Conservation (phyloP, 163 green algal species). For the Chlamydomonas reinhardtii region DNA sequence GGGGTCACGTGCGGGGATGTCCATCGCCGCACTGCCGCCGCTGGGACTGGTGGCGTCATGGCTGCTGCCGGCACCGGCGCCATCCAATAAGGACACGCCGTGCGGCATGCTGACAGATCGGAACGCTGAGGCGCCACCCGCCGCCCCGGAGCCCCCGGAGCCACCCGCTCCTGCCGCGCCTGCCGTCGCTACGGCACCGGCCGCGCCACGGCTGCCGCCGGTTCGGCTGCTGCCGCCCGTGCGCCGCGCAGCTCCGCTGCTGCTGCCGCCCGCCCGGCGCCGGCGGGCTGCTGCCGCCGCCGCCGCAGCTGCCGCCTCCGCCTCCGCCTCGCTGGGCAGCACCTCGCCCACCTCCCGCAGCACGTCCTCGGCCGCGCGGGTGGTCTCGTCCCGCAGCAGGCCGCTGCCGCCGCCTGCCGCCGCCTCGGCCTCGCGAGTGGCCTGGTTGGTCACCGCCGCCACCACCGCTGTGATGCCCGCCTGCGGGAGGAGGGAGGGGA, state of each 20-base stretch:
- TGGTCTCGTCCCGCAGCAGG: conserved; percentile 1
- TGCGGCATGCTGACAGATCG: not conserved
- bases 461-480: conserved; percentile 61
- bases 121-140: not conserved
- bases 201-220: too few species aligned
- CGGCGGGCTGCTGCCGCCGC: too few species aligned
- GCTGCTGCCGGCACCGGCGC: too few species aligned
- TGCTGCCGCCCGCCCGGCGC: not conserved
- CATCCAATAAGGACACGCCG: not conserved
- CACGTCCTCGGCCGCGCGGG: conserved; percentile 21
- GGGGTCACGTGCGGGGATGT: not conserved
- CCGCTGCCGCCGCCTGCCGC: not conserved
- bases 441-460: conserved; percentile 48
- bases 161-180: too few species aligned
- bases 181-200: too few species aligned
- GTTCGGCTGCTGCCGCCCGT: not conserved
- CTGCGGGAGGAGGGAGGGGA: conserved; percentile 17
- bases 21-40: not conserved
- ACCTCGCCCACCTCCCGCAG: conserved; percentile 15
- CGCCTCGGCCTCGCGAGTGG: not conserved
- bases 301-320: not conserved
- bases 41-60: too few species aligned
- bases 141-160: not conserved
- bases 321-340: not conserved
- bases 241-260: not conserved